Base-by-base conservation (phyloP, 345 rosid genomes). In the Raphanus raphanistrum region DNA sequence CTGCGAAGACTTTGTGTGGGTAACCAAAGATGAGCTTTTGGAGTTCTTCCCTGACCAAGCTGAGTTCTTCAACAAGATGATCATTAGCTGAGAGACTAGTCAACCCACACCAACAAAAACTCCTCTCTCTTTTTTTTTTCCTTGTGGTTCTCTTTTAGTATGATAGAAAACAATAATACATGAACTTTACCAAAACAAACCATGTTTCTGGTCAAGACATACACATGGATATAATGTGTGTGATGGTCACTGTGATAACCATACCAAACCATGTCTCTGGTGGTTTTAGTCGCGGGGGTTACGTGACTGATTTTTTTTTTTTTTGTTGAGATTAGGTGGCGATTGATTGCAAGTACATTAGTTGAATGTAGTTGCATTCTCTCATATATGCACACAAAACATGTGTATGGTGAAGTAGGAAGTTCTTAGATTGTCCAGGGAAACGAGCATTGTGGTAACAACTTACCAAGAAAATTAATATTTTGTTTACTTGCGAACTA, bases 21-120 rank as follows among this genome's bases (percentile, higher is more conserved):
- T 90, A 77, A 92, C 97, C 66, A 95, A 95, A 85, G 97, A 92
- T 80, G 98, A 95, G 78, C 79, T 92, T 13, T 74, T 91, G 84
- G 94, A 91, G 76, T 84, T 86, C 84, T 90, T 92, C 66, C 99
- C 98, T 0, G 93, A 91, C 52, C 87, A 89, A 76, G 88, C 96
- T 10, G 87, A 86, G 21, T 88, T 83, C 83, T 84, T 88, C 66
- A 87, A 84, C 68, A 95, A 91, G 88, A 91, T 95, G 96, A 87
- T 95, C 80, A 88, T 91, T 82, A 86, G 92, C 90, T 95, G 74
- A 92, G 74, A 92, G 78, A 6, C 8, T 15, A 16, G 8, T 10
- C 60, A 71, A 11, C n/a, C n/a, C 27, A 10, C 43, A 29, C 64
- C 36, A 4, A 17, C 11, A 0, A 11, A 41, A 29, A 21, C 21